Conservation (phyloP, 2,329 filamentous ascomycete genomes). For the Ceratocystis destructans region DNA sequence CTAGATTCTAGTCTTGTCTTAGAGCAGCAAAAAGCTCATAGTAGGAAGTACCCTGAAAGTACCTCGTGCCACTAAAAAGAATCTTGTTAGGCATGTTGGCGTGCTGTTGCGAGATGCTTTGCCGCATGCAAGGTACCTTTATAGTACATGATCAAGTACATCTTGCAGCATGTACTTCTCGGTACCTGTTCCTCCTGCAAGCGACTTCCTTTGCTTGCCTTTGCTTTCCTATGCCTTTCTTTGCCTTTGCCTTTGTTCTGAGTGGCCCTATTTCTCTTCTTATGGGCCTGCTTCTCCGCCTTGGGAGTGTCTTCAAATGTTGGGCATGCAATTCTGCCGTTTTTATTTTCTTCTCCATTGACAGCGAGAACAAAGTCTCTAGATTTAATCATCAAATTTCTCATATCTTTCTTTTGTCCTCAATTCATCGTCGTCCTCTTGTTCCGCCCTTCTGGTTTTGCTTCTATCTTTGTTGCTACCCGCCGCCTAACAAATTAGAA, state of each 20-base stretch:
- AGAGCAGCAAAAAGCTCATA: no score
- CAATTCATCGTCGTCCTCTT: not conserved
- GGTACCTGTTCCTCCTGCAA: conserved; percentile 9
- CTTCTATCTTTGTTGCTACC: not conserved
- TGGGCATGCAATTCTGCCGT: not conserved
- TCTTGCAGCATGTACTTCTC: not conserved
- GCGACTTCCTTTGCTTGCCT: no score
- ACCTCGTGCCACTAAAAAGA: no score
- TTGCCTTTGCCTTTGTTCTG: no score
- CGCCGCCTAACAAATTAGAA: not conserved
- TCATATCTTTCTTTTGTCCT: not conserved
- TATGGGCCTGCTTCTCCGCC: not conserved
- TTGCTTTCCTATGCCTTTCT: no score
- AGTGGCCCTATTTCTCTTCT: no score
- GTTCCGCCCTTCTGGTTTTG: not conserved
- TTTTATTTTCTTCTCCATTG: not conserved
- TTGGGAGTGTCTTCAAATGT: not conserved
- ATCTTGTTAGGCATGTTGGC: no score
- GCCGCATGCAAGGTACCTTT: no score
- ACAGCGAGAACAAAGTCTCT: not conserved
- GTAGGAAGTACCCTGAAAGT: no score
- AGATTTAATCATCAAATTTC: not conserved
- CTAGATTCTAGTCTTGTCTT: no score
- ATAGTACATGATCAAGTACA: no score
- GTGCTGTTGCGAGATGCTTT: no score